A percentile compares a stretch with the other conserved stretches of the same genome.
phyloP scores from a whole-genome alignment of 2,329 filamentous ascomycete species.

The Diaporthe sp. region DNA sequence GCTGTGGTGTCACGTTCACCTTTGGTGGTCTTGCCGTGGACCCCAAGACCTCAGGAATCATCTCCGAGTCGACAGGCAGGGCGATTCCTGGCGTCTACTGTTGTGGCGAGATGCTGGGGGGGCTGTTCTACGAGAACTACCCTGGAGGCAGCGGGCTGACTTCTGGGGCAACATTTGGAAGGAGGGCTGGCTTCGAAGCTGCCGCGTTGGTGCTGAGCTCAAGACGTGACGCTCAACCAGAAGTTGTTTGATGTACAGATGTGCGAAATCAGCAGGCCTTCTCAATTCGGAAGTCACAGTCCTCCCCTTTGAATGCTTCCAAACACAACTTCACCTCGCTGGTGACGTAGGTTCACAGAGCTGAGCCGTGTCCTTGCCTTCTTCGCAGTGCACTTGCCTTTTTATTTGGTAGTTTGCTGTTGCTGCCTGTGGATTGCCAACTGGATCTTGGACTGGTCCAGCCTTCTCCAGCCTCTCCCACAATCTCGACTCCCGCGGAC shows the following conservation, averaged over 20 bases:
- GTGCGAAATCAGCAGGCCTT: neutral
- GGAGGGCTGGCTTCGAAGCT: conserved; percentile 55
- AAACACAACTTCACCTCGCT: neutral
- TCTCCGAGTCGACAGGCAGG: conserved; percentile 58
- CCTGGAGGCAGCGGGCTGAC: conserved; percentile 74
- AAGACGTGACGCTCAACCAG: neutral
- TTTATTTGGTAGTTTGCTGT: too few species aligned
- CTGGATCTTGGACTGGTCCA: too few species aligned
- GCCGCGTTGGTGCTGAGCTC: conserved; percentile 41
- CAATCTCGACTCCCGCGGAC: too few species aligned
- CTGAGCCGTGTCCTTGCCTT: neutral
- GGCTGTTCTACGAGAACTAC: conserved; percentile 74
- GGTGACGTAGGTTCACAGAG: neutral
- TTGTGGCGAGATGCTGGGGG: conserved; percentile 76
- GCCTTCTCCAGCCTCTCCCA: too few species aligned
- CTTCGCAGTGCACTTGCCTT: too few species aligned
- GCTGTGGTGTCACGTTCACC: conserved; percentile 76
- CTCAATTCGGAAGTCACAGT: neutral
- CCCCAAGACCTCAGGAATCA: conserved; percentile 65
- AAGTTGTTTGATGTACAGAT: neutral
- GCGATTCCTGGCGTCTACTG: conserved; percentile 71
- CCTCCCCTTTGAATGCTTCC: neutral
- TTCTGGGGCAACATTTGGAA: conserved; percentile 67
- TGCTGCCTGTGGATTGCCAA: too few species aligned
- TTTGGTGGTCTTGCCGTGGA: conserved; percentile 74